Base-by-base conservation (phyloP, 371 early-diverging fungal species). In the Mortierella sp. region DNA sequence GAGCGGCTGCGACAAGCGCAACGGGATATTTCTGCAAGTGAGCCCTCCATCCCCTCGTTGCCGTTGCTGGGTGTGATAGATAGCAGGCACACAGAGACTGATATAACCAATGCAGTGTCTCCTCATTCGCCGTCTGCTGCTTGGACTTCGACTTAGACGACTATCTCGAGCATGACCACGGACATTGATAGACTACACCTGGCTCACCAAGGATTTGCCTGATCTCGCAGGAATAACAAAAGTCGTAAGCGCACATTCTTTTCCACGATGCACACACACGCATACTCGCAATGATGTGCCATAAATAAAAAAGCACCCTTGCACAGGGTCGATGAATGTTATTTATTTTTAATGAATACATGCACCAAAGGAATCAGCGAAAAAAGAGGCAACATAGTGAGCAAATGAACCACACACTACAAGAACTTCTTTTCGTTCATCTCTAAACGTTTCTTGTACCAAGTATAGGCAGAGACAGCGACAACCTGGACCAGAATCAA, bases 381-480 rank as follows among this genome's bases (percentile, higher is more conserved):
- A 40, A 40, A 40, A 40, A 40, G 43, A 6, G 43, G 6, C 43
- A 40, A 6, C 48, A 24, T 19, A 53, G 24, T 53, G 24, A 53
- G 43, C 48, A 57, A 16, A 26, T 9, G 9, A 21, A 21, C 2
- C 3, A 21, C 19, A 2, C 34, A 37, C 31, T 76, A 84, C 69
- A 84, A 28, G 53, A 84, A 84, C 76, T 84, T 84, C 74, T 84
- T 84, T 51, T 84, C 79, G 48, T 61, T 84, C 69, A 64, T 75
- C 64, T 77, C 81, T 37, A 84, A 9, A 11, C 76, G 70, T 76
- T 81, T 84, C 74, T 78, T 84, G 69, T 84, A 84, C 85, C 85
- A 84, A 21, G 75, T 76, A 48, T 84, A 84, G 0, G 64, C 81
- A 13, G 78, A 77, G 19, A 81, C 74, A 13, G 64, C 81, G 14